Evolutionary conservation across 805 yeast species (phyloP), one percentile per base, ranked within the genome.

Genomic region (Pichia scutulata): DNA sequence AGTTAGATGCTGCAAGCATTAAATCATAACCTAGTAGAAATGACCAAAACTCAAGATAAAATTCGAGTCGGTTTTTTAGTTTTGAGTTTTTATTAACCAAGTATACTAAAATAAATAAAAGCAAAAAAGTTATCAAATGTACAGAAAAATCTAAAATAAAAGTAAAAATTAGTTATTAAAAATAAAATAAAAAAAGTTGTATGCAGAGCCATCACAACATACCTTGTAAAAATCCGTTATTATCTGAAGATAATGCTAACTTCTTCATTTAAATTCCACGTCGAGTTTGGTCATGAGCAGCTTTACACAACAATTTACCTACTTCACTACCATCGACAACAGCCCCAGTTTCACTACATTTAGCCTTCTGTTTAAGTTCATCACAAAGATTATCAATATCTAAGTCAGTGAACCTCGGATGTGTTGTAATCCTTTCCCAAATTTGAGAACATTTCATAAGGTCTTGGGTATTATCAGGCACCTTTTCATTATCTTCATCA

Each of bases 371-470:
- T 68, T 92, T 86, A 63, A 93, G 75, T 70, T 93, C 99, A 42
- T 71, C 64, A 75, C 99, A 93, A 64, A 93, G 76, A 2, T 96
- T 95, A 63, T 92, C 97, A 56, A 93, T 90, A 66, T 93, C 99
- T 48, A 93, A 74, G 52, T 90, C 97, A 6, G 93, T 81, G 67
- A 90, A 93, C 63, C 85, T 81, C 33, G 99, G 98, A 73, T 93
- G 98, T 22, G 93, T 69, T 2, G 97, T 86, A 39, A 93, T 85
- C 62, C 98, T 78, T 67, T 92, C 98, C 99, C 99, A 93, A 16
- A 92, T 84, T 58, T 89, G 97, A 0, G 95, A 80, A 67, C 99
- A 93, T 61, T 80, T 81, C 68, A 86, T 69, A 57, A 80, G 64
- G 14, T 77, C 73, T 18, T 67, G 69, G 51, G 81, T 84, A 9